Percentiles rank a stretch among this genome's conserved stretches.
phyloP scores from a whole-genome alignment of 2,329 filamentous ascomycete genomes.

The Westerdykella ornata region DNA sequence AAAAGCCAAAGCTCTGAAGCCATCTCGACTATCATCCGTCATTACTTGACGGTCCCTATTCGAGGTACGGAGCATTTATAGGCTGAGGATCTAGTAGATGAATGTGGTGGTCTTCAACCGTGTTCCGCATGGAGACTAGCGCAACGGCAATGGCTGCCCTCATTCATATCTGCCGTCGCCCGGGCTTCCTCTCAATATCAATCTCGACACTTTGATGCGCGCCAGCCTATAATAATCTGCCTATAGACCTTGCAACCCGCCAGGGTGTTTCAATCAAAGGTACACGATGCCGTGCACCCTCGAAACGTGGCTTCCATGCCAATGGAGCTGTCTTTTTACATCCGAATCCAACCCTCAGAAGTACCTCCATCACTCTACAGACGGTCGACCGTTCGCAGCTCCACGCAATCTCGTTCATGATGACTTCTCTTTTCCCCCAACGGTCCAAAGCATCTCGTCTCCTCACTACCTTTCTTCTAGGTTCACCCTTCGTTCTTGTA shows the following conservation, averaged over 20 bases:
- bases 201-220: neutral
- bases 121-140: neutral
- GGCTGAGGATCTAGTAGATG: neutral
- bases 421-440: neutral
- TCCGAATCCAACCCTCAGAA: neutral
- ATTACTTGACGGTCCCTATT: too few relatives aligned
- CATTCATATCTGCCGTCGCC: neutral
- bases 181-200: neutral
- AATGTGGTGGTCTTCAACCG: neutral
- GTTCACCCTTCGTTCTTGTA: constrained; percentile 5
- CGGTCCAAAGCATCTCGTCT: neutral
- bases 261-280: neutral
- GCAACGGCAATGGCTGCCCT: neutral
- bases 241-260: neutral
- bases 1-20: constrained; percentile 23
- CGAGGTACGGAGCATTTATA: too few relatives aligned
- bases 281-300: neutral
- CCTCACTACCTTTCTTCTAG: neutral
- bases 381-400: neutral
- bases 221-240: neutral
- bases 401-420: neutral
- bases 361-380: neutral
- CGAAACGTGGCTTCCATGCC: neutral
- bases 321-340: neutral
- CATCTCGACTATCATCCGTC: too few relatives aligned